Base-by-base conservation (phyloP, 2,329 filamentous ascomycete species). In the Balansia obtecta region DNA sequence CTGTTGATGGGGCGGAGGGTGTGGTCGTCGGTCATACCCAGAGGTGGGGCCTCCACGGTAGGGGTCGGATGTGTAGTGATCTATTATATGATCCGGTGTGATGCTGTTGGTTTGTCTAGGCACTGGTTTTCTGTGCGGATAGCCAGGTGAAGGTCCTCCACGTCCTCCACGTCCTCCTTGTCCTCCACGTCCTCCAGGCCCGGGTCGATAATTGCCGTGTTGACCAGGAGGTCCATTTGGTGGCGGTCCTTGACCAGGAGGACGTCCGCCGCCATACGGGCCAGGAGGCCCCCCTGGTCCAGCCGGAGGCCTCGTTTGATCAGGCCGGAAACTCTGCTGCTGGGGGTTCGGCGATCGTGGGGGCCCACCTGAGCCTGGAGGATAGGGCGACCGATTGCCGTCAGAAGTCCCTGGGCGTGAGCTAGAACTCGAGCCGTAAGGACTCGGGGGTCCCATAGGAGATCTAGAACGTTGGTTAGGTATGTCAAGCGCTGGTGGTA, bases 401-500 rank as follows among this genome's bases (percentile, higher is more conserved):
- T 67, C 64, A 2, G 64, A 57, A 4, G 65, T 66, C 12, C 57
- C 58, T 33, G 63, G 64, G 48, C 58, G 55, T 37, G 60, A 58
- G 58, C 62, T 61, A 48, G 58, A 61, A 41, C 67, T 57, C 44
- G 58, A 59, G 46, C 61, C 52, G 56, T 68, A 53, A 52, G 64
- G 57, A 57, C 61, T 62, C 48, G 62, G 56, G 46, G 65, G 51
- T 49, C 66, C 57, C 55, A 73, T 60, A 2, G 74, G 73, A 38
- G 74, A 74, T 56, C 65, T 68, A 39, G 74, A 71, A 52, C 66
- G 68, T 49, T 67, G 67, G 37, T 63, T 61, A 22, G 70, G 64
- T 44, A 66, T 63, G 58, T 68, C 66, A 50, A 69, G 64, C 8
- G 68, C 66, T n/a, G 69, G 63, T 41, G 69, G 64, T 20, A 70